Evolutionary conservation across 2,329 filamentous ascomycete species (phyloP).

Genomic region (Clarireedia homoeocarpa): DNA sequence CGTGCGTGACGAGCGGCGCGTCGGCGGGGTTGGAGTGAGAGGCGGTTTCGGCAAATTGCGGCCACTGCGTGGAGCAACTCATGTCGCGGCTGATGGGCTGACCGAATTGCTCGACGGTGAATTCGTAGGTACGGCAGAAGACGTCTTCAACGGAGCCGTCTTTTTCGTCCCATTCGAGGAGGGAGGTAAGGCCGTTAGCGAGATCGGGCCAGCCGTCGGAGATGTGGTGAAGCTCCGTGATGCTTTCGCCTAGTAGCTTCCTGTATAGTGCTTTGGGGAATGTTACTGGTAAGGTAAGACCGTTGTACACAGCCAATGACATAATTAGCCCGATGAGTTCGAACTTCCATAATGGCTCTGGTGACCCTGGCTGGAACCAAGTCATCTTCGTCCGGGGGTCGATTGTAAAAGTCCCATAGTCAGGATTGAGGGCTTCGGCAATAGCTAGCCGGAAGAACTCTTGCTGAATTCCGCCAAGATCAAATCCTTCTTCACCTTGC

Average conservation of each 20-base stretch:
- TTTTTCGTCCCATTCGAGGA: slow-evolving; percentile 69
- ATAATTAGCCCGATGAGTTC: slow-evolving; percentile 84
- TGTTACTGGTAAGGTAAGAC: slow-evolving; percentile 80
- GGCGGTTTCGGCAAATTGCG: slow-evolving; percentile 38
- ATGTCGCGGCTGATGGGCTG: slow-evolving; percentile 50
- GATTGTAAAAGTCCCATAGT: slow-evolving; percentile 71
- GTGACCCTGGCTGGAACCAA: slow-evolving; percentile 79
- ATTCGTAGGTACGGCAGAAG: slow-evolving; percentile 80
- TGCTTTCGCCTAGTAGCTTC: slow-evolving; percentile 63
- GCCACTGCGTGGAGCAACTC: slow-evolving; percentile 39
- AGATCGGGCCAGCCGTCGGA: slow-evolving; percentile 82
- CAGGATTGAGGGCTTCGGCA: slow-evolving; percentile 68
- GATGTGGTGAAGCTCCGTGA: slow-evolving; percentile 67
- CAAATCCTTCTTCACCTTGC: slow-evolving; percentile 77
- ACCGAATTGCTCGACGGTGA: slow-evolving; percentile 58
- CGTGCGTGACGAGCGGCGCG: slow-evolving; percentile 70
- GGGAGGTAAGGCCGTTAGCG: slow-evolving; percentile 60
- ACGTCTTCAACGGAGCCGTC: slow-evolving; percentile 73
- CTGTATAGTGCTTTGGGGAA: slow-evolving; percentile 82
- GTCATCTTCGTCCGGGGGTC: slow-evolving; percentile 70
- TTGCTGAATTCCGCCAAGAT: slow-evolving; percentile 91
- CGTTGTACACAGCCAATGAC: slow-evolving; percentile 87
- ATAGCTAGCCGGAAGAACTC: slow-evolving; percentile 89
- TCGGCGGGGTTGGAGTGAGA: slow-evolving; percentile 30
- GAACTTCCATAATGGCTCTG: slow-evolving; percentile 82